A percentile compares a stretch with the other conserved stretches of the same genome.
phyloP scores from a whole-genome alignment of 148 eudicot genomes.

The Talinum fruticosum region DNA sequence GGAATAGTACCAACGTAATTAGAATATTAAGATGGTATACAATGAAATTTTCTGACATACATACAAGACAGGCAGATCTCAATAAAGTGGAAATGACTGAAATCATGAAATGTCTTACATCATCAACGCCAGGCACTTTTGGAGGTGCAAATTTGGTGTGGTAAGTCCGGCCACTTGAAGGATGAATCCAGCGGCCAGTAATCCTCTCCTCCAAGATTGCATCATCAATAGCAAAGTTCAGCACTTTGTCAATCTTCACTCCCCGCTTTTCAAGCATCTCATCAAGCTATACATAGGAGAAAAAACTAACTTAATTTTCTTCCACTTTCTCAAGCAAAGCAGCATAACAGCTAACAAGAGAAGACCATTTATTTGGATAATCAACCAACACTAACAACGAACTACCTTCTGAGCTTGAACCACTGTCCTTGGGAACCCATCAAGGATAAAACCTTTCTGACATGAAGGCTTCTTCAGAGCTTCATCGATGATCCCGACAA shows the following conservation, averaged over 20 bases:
- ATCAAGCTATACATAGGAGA: conserved; percentile 65
- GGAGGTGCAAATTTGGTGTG: conserved; percentile 97
- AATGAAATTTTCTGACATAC: not conserved
- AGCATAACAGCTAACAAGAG: not conserved
- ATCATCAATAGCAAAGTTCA: conserved; percentile 93
- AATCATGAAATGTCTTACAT: conserved; percentile 46
- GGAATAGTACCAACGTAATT: not conserved
- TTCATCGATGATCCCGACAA: conserved; percentile 91
- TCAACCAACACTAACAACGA: not conserved
- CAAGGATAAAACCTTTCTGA: conserved; percentile 91
- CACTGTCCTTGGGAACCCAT: conserved; percentile 95
- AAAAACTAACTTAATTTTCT: not conserved
- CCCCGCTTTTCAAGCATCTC: conserved; percentile 91
- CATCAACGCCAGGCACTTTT: conserved; percentile 76
- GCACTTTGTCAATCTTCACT: conserved; percentile 75
- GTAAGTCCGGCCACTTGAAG: conserved; percentile 87
- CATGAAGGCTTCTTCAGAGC: conserved; percentile 93
- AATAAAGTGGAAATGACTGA: not conserved
- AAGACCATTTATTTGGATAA: not conserved
- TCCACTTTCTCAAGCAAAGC: not conserved
- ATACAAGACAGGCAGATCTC: not conserved
- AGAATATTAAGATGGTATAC: not conserved
- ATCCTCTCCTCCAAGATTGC: conserved; percentile 94
- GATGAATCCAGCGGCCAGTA: conserved; percentile 95
- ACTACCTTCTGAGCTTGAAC: conserved; percentile 82